phyloP scores from a whole-genome alignment of 2,329 filamentous ascomycete genomes.

The Rachicladosporium sp. region DNA sequence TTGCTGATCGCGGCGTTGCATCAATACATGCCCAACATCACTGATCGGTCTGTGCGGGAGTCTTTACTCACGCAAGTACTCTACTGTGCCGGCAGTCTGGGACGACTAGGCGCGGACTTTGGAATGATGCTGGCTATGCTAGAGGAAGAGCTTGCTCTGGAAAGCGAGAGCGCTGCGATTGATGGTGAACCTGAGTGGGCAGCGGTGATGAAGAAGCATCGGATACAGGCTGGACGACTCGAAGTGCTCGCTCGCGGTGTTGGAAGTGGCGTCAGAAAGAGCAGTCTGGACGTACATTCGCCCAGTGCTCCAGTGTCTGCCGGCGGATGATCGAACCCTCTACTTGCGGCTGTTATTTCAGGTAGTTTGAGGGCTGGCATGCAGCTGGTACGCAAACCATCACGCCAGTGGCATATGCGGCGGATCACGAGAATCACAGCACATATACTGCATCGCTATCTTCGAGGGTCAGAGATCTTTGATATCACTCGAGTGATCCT shows the following conservation, averaged over 20 bases:
- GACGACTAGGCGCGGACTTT: constrained; percentile 84
- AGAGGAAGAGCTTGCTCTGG: constrained; percentile 32
- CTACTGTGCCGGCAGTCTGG: constrained; percentile 85
- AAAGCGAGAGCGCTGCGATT: constrained; percentile 43
- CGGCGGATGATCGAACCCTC: no score
- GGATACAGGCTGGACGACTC: constrained; percentile 57
- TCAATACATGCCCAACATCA: constrained; percentile 67
- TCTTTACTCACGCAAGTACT: constrained; percentile 84
- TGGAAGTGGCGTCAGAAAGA: constrained; percentile 15
- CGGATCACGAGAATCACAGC: no score
- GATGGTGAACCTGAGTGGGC: constrained; percentile 60
- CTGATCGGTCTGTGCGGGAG: constrained; percentile 67
- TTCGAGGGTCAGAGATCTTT: no score
- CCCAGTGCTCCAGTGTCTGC: constrained; percentile 7
- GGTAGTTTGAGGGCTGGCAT: no score
- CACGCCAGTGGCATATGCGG: no score
- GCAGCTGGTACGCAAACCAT: no score
- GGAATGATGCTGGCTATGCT: constrained; percentile 66
- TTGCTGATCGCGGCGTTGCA: constrained; percentile 67
- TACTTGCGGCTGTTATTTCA: no score
- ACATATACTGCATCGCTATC: no score
- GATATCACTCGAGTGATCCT: no score
- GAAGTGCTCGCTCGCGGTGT: constrained; percentile 24
- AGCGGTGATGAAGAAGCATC: constrained; percentile 77
- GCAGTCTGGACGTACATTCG: constrained; percentile 46